Evolutionary conservation across 2,329 filamentous ascomycete species (phyloP).

Genomic region (Cytospora piceae): DNA sequence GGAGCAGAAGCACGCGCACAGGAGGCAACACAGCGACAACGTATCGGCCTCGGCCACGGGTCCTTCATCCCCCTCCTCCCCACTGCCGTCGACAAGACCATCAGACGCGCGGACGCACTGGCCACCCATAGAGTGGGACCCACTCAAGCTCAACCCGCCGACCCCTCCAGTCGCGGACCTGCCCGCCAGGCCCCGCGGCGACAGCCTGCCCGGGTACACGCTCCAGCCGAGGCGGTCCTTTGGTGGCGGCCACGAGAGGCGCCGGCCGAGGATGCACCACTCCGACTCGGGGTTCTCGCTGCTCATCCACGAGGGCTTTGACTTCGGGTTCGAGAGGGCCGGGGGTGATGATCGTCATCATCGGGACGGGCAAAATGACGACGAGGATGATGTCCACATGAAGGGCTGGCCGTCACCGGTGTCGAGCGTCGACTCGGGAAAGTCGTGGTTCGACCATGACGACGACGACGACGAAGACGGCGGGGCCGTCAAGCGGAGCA

Average conservation of each 20-base stretch:
- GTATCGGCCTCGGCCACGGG: slow-evolving; percentile 10
- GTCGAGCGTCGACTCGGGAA: slow-evolving; percentile 30
- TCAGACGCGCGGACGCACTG: slow-evolving; percentile 29
- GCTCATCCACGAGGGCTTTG: slow-evolving; percentile 40
- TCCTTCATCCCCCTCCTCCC: no score
- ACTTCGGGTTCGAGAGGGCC: slow-evolving; percentile 39
- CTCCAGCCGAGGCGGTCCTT: slow-evolving; percentile 23
- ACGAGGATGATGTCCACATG: slow-evolving; percentile 21
- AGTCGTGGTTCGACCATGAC: slow-evolving; percentile 26
- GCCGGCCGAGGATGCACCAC: slow-evolving; percentile 25
- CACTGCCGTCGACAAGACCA: slow-evolving; percentile 2
- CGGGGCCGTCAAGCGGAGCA: slow-evolving; percentile 25
- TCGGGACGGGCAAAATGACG: background rate
- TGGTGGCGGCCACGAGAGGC: slow-evolving; percentile 14
- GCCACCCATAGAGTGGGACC: slow-evolving; percentile 39
- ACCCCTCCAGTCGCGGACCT: slow-evolving; percentile 10
- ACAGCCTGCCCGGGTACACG: slow-evolving; percentile 18
- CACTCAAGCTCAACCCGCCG: slow-evolving; percentile 42
- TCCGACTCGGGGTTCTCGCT: slow-evolving; percentile 32
- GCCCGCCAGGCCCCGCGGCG: slow-evolving; percentile 22
- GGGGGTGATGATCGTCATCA: no score
- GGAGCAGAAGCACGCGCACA: slow-evolving; percentile 11
- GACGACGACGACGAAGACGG: slow-evolving; percentile 9
- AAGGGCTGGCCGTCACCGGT: slow-evolving; percentile 29
- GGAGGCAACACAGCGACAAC: slow-evolving; percentile 27